Percentiles rank a stretch among this genome's conserved stretches.
Conservation (phyloP, 129 eudicot species). For the Flaveria bidentis region DNA sequence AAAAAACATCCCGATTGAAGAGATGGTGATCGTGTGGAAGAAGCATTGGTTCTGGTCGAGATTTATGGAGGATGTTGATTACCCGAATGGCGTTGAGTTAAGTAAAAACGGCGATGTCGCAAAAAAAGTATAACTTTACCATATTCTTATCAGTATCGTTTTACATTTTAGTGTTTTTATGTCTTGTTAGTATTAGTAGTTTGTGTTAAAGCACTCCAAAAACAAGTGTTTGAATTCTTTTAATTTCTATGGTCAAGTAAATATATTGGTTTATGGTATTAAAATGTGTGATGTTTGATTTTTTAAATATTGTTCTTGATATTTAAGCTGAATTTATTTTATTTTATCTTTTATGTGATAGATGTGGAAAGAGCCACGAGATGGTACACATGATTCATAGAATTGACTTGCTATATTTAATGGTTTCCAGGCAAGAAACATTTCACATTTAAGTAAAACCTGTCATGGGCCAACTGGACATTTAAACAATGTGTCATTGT, state of each 20-base stretch:
- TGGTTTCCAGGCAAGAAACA: conserved; percentile 41
- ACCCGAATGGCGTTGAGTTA: conserved; percentile 50
- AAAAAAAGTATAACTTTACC: conserved; percentile 30
- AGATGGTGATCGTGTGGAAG: conserved; percentile 83
- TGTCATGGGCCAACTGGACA: conserved; percentile 31
- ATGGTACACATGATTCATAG: conserved; percentile 25
- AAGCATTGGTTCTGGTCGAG: conserved; percentile 81
- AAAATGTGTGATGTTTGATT: conserved; percentile 3
- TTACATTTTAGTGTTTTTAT: conserved; percentile 24
- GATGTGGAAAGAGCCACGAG: conserved; percentile 7
- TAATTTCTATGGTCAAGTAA: conserved; percentile 10
- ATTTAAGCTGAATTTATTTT: not conserved
- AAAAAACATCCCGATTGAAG: conserved; percentile 84
- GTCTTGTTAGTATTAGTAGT: conserved; percentile 11
- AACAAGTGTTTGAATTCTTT: conserved; percentile 17
- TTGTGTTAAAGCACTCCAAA: conserved; percentile 10
- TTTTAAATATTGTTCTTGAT: not conserved
- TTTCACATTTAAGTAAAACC: conserved; percentile 27
- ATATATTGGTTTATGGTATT: conserved; percentile 26
- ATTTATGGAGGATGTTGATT: conserved; percentile 50
- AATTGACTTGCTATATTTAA: conserved; percentile 39
- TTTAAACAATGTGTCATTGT: not conserved
- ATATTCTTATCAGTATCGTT: not conserved
- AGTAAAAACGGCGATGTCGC: conserved; percentile 41
- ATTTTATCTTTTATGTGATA: not conserved